Base-by-base conservation (phyloP, 2,329 filamentous ascomycete species). In the Fusarium sp. region DNA sequence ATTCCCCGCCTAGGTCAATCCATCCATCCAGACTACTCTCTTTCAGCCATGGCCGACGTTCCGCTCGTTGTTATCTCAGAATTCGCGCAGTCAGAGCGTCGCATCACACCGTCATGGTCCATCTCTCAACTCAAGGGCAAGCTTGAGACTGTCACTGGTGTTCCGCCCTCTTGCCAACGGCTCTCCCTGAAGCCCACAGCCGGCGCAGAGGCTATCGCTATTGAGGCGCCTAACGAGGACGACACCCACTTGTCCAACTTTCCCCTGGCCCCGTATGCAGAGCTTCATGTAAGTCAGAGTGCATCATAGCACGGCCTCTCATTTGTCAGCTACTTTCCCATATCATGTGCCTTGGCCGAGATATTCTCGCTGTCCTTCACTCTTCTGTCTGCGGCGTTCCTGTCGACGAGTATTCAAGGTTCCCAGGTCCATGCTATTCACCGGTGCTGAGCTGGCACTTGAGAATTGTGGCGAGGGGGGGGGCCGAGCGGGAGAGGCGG, bases 41-140 rank as follows among this genome's bases (percentile, higher is more conserved):
- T 42, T 45, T 31, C 73, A 69, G 35, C 83, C 81, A 90, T 93
- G 85, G 89, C 91, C 61, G 94, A 96, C 82, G 88, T 96, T 64
- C 92, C 93, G 74, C 87, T 96, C 78, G 87, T 91, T 73, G 90
- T 96, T 79, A 89, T 89, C 70, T 96, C 93, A 58, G 91, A 94
- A 69, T 93, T 92, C 82, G 88, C 93, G 54, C 90, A 92, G 55
- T 95, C 94, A 58, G 96, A 99, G 85, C 93, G 96, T 70, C 94
- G 96, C 76, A 91, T 98, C 81, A 96, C 94, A 33, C 96, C 96
- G 20, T 92, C 95, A 76, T 99, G 96, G 96, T 92, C 92, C 70
- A 92, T 99, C 80, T 87, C 89, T 63, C 91, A 94, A 78, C 88
- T 98, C 78, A 98, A 96, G 85, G 84, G 88, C 60, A 97, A 96